Evolutionary conservation across 179 eudicot species (phyloP), one percentile per base, ranked within the genome.

Genomic region (Silene noctiflora): DNA sequence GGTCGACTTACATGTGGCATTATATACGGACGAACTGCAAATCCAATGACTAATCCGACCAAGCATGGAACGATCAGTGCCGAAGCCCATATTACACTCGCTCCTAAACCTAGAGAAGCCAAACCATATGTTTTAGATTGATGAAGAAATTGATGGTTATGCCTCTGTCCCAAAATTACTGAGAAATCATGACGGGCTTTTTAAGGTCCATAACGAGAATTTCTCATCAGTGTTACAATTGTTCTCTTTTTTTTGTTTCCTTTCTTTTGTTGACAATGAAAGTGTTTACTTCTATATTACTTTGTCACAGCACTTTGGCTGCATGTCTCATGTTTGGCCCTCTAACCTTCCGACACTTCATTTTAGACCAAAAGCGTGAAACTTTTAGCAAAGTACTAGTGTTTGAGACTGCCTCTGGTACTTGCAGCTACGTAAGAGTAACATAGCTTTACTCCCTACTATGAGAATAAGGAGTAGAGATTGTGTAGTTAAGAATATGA

Each of bases 1-100:
- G 66, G 4, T 70, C 39, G 14, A 84, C 97, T 88, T 89, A 92
- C 97, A 79, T 60, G 44, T 19, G 82, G 84, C 63, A 77, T 72
- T 31, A 91, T 67, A 77, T 70, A 91, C 33, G 95, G 97, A 66
- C 89, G 95, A 58, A 83, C 70, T 13, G 73, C 79, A 31, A 91
- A 85, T 62, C 97, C 97, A 19, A 84, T 58, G 58, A 87, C 58
- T 22, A 85, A 61, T 76, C 96, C 83, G 58, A 86, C 71, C 29
- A 86, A 56, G 77, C 94, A 76, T 61, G 88, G 83, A 77, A 78
- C 66, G 60, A 67, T 87, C 20, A 89, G 53, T 4, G 71, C 87
- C 39, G 78, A 72, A 51, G 81, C 61, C 93, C 91, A 91, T 33
- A 80, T 73, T 58, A 75, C 63, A 29, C 84, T 72, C 53, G n/a